These are phyloP conservation scores for Erythrophleum ivorense DNA, from an alignment of 331 rosid genomes.

Conservation along the genomic window DNA sequence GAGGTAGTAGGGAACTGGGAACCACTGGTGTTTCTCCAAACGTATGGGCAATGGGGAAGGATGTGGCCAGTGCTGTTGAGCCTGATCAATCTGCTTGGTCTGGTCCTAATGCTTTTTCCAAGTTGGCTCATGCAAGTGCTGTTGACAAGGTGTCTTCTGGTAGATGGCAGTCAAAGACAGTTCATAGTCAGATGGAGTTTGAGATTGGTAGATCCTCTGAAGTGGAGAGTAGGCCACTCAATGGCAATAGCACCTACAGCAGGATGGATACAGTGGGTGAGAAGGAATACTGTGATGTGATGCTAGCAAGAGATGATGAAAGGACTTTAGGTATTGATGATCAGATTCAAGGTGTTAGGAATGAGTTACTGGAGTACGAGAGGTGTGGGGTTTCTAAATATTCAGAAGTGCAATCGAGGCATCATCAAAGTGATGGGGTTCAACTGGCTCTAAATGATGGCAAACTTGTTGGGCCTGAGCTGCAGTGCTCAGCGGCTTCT, in stretches of 20 bases:
- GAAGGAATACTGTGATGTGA: slow-evolving; percentile 59
- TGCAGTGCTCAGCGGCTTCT: slow-evolving; percentile 47
- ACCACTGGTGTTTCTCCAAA: slow-evolving; percentile 58
- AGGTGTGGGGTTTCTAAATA: slow-evolving; percentile 48
- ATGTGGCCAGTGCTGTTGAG: slow-evolving; percentile 60
- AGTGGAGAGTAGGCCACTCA: slow-evolving; percentile 48
- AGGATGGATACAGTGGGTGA: slow-evolving; percentile 51
- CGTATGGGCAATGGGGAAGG: slow-evolving; percentile 85
- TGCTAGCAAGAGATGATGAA: slow-evolving; percentile 63
- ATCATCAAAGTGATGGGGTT: slow-evolving; percentile 47
- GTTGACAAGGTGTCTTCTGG: slow-evolving; percentile 93
- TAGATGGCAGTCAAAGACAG: slow-evolving; percentile 82
- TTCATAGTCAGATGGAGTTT: slow-evolving; percentile 58
- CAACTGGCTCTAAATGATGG: slow-evolving; percentile 42
- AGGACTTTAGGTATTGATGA: slow-evolving; percentile 56
- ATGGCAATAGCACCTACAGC: slow-evolving; percentile 43
- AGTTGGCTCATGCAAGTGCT: slow-evolving; percentile 90
- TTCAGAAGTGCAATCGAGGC: slow-evolving; percentile 52
- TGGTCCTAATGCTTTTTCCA: slow-evolving; percentile 69
- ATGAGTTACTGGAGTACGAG: slow-evolving; percentile 59
- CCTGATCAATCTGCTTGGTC: slow-evolving; percentile 63
- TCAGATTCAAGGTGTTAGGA: slow-evolving; percentile 54
- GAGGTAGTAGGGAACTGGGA: slow-evolving; percentile 56
- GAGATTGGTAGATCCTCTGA: slow-evolving; percentile 63
- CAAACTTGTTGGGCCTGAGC: slow-evolving; percentile 56